phyloP scores from a whole-genome alignment of 2,329 filamentous ascomycete genomes.

The Trichoderma pleuroti region DNA sequence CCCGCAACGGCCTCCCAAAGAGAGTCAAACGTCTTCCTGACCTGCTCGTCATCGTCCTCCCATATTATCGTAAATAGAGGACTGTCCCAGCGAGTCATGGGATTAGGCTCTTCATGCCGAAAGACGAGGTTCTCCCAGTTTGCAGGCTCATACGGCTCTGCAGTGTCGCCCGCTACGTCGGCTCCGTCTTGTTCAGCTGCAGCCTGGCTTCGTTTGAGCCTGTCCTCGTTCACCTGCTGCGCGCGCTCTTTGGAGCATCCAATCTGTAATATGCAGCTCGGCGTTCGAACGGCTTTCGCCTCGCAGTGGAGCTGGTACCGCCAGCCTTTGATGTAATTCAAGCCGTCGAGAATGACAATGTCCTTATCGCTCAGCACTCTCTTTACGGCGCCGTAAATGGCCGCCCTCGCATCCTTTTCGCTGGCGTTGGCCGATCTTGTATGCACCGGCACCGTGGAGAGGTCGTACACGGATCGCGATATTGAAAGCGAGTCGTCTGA shows the following conservation, averaged over 20 bases:
- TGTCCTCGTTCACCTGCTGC: constrained; percentile 55
- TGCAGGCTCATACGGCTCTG: constrained; percentile 48
- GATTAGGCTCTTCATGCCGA: constrained; percentile 81
- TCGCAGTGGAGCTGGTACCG: constrained; percentile 84
- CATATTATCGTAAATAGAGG: constrained; percentile 76
- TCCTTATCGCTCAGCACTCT: constrained; percentile 67
- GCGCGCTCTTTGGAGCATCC: constrained; percentile 54
- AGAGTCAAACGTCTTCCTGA: constrained; percentile 53
- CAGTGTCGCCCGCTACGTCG: constrained; percentile 16
- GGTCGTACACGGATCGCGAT: constrained; percentile 66
- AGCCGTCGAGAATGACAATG: constrained; percentile 73
- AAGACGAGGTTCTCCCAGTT: constrained; percentile 80
- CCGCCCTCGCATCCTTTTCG: constrained; percentile 78
- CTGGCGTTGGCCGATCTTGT: constrained; percentile 67
- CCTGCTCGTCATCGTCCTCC: constrained; percentile 65
- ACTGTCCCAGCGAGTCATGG: constrained; percentile 80
- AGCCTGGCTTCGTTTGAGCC: constrained; percentile 38
- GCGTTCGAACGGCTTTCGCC: constrained; percentile 73
- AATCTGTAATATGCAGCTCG: constrained; percentile 69
- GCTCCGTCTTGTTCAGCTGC: not conserved
- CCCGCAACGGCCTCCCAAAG: constrained; percentile 74
- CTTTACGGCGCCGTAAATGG: constrained; percentile 75
- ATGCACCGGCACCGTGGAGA: constrained; percentile 55
- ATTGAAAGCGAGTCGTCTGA: constrained; percentile 70
- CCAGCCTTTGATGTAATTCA: constrained; percentile 90